Conservation (phyloP, 1,284 basidiomycete genomes). For the Neonothopanus nambi region DNA sequence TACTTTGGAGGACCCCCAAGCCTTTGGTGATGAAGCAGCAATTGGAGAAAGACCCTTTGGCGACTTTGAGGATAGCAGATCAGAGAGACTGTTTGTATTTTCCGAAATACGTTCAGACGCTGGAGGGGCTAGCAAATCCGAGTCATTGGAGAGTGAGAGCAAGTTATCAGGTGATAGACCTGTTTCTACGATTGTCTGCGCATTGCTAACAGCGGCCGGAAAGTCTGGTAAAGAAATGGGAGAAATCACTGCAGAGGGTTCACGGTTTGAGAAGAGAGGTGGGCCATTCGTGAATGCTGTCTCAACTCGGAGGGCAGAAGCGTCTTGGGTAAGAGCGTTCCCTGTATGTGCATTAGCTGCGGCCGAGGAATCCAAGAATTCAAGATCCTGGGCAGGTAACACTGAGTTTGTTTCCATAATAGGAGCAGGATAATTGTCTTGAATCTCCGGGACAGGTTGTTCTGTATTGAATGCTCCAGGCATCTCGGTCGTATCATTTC, state of each 20-base stretch:
- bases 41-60: conserved; percentile 7
- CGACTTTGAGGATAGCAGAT: conserved; percentile 7
- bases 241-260: conserved; percentile 11
- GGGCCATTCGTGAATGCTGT: neutral
- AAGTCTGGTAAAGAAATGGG: conserved; percentile 12
- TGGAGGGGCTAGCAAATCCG: conserved; percentile 1
- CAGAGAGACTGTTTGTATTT: neutral
- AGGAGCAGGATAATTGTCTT: conserved; percentile 3
- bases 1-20: neutral
- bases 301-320: neutral
- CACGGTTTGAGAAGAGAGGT: neutral
- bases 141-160: conserved; percentile 4
- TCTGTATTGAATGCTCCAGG: neutral
- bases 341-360: neutral
- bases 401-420: neutral
- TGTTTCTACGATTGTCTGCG: conserved; percentile 2
- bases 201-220: neutral
- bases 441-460: conserved; percentile 5
- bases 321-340: too few relatives aligned
- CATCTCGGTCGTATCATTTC: neutral
- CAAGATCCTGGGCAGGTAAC: neutral
- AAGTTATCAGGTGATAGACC: neutral
- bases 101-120: neutral
- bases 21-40: conserved; percentile 1
- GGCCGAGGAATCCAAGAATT: neutral